phyloP scores from a whole-genome alignment of 108 stramenopile genomes.

The Poteriospumella lacustris region DNA sequence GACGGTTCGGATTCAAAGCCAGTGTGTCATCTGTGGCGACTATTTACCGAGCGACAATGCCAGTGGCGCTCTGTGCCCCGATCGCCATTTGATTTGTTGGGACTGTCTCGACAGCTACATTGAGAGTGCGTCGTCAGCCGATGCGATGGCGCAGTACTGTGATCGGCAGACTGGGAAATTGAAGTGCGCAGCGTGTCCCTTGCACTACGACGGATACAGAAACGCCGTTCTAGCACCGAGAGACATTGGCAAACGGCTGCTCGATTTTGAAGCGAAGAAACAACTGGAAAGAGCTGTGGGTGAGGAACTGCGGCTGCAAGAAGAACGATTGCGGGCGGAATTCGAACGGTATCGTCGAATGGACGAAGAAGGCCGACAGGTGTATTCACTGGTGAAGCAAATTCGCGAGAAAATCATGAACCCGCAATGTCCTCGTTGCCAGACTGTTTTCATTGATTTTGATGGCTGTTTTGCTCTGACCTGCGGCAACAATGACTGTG shows the following conservation, averaged over 20 bases:
- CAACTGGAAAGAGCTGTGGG: not conserved
- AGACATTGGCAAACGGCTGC: not conserved
- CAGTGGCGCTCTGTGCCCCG: not conserved
- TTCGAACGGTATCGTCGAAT: not conserved
- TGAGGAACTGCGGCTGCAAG: not conserved
- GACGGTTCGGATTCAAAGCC: too few species aligned
- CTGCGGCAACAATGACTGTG: conserved; percentile 27
- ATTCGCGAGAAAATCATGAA: conserved; percentile 38
- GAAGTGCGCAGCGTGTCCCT: not conserved
- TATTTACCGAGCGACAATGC: not conserved
- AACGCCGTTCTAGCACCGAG: not conserved
- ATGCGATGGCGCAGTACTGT: not conserved
- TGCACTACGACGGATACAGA: not conserved
- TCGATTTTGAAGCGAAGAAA: not conserved
- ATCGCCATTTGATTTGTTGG: conserved; percentile 20
- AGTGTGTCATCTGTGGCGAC: not conserved
- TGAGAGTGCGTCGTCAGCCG: not conserved
- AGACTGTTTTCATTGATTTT: conserved; percentile 35
- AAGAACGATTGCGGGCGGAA: not conserved
- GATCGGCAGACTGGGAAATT: not conserved
- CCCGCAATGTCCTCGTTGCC: conserved; percentile 30
- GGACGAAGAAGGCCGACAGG: conserved; percentile 5
- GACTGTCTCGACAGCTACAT: not conserved
- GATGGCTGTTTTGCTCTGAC: conserved; percentile 43
- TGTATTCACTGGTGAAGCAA: not conserved